Evolutionary conservation across 2,329 filamentous ascomycete genomes (phyloP).

Genomic region (Aspergillus persii): DNA sequence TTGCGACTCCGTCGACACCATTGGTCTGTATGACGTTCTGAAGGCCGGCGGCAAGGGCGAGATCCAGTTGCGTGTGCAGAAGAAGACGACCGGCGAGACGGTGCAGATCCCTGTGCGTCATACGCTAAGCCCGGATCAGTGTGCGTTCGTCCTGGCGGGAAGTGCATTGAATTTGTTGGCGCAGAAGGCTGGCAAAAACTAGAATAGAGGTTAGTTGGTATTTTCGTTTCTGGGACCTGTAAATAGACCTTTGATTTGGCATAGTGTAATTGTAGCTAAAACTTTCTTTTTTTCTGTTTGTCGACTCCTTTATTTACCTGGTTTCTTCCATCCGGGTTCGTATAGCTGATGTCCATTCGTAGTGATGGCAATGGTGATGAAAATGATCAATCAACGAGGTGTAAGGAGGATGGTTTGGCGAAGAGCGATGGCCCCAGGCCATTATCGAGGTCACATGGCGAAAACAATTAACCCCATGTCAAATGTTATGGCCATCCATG

Average conservation of each 20-base stretch:
- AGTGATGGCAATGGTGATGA: too few species aligned
- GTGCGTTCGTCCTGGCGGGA: constrained; percentile 85
- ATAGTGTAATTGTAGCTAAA: neutral
- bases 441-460: too few species aligned
- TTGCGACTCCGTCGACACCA: constrained; percentile 77
- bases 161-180: constrained; percentile 90
- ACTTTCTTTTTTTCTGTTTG: neutral
- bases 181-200: constrained; percentile 27
- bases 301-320: neutral
- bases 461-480: too few species aligned
- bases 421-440: too few species aligned
- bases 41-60: constrained; percentile 28
- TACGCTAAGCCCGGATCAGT: constrained; percentile 85
- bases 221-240: neutral
- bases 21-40: constrained; percentile 81
- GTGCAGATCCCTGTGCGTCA: constrained; percentile 76
- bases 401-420: too few species aligned
- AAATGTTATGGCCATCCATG: too few species aligned
- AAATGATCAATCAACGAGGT: too few species aligned
- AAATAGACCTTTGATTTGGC: neutral
- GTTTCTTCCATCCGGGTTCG: too few species aligned
- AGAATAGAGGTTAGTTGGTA: neutral
- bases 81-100: constrained; percentile 55
- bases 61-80: constrained; percentile 21
- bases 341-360: too few species aligned